A percentile compares a stretch with the other conserved stretches of the same genome.
Conservation (phyloP, 495 filamentous ascomycete genomes). For the Penicillium verhagenii region DNA sequence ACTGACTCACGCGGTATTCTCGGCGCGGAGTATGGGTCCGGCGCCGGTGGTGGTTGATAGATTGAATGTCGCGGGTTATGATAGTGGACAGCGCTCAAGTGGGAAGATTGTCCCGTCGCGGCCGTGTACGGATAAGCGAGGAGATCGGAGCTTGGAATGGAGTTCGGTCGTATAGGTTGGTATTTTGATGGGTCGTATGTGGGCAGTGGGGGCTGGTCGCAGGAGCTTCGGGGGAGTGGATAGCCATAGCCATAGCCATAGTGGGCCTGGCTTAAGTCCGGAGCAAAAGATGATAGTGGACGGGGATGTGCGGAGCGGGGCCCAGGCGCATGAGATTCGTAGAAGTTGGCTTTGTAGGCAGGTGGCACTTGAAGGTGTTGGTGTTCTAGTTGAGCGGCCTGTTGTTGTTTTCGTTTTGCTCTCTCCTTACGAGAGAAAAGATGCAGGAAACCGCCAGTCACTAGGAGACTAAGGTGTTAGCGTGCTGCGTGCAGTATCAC, state of each 20-base stretch:
- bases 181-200: slow-evolving; percentile 37
- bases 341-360: slow-evolving; percentile 17
- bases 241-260: slow-evolving; percentile 6
- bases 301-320: slow-evolving; percentile 25
- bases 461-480: slow-evolving; percentile 17
- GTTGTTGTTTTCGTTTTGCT: slow-evolving; percentile 23
- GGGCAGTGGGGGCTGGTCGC: slow-evolving; percentile 24
- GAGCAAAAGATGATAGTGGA: slow-evolving; percentile 31
- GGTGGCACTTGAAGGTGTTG: slow-evolving; percentile 14
- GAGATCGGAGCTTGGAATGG: slow-evolving; percentile 11
- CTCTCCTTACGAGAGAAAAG: slow-evolving; percentile 30
- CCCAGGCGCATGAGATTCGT: slow-evolving; percentile 8
- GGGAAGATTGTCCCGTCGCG: slow-evolving; percentile 17
- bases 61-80: slow-evolving; percentile 18
- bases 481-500: slow-evolving; percentile 12
- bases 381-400: slow-evolving; percentile 6
- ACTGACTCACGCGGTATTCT: not conserved
- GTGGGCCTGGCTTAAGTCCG: slow-evolving; percentile 22
- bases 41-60: slow-evolving; percentile 9
- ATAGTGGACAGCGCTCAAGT: slow-evolving; percentile 25
- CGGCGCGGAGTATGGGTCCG: slow-evolving; percentile 1
- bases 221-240: slow-evolving; percentile 18
- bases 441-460: slow-evolving; percentile 21
- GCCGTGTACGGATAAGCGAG: slow-evolving; percentile 4
- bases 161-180: slow-evolving; percentile 20